These are phyloP conservation scores for Linum lewisii DNA, from an alignment of 345 rosid species.

Conservation along the genomic window DNA sequence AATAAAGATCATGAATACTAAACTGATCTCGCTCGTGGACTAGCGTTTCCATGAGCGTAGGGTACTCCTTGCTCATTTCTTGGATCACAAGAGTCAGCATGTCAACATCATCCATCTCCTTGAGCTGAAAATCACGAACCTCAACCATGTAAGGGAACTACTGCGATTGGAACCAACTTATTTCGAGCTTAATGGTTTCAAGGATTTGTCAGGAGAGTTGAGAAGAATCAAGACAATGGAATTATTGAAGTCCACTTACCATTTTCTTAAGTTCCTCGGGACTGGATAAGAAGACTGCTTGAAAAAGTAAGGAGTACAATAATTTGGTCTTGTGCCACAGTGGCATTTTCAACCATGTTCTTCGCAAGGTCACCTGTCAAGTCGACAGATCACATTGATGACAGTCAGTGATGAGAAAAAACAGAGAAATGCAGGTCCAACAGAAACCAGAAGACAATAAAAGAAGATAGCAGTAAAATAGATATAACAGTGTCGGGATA, in stretches of 20 bases:
- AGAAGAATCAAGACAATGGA: neutral
- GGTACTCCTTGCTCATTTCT: slow-evolving; percentile 97
- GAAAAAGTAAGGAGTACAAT: slow-evolving; percentile 51
- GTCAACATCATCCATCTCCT: slow-evolving; percentile 87
- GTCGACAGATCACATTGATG: neutral
- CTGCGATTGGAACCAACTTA: slow-evolving; percentile 10
- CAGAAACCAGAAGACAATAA: too few relatives aligned
- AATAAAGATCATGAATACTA: slow-evolving; percentile 33
- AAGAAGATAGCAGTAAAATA: too few relatives aligned
- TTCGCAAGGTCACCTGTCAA: slow-evolving; percentile 59
- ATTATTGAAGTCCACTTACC: slow-evolving; percentile 30
- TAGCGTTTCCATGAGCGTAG: slow-evolving; percentile 87
- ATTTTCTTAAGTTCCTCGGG: slow-evolving; percentile 69
- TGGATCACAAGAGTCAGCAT: slow-evolving; percentile 94
- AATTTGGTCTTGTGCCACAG: slow-evolving; percentile 80
- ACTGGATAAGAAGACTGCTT: slow-evolving; percentile 74
- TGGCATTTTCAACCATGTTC: slow-evolving; percentile 87
- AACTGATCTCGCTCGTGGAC: slow-evolving; percentile 96
- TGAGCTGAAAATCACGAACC: slow-evolving; percentile 42
- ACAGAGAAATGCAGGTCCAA: too few relatives aligned
- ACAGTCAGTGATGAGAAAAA: too few relatives aligned
- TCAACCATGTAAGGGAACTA: neutral
- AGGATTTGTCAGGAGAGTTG: slow-evolving; percentile 1
- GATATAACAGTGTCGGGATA: too few relatives aligned
- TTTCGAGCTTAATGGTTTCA: too few relatives aligned